These are phyloP conservation scores for Echium plantagineum DNA, from an alignment of 257 asterid species.

Conservation along the genomic window DNA sequence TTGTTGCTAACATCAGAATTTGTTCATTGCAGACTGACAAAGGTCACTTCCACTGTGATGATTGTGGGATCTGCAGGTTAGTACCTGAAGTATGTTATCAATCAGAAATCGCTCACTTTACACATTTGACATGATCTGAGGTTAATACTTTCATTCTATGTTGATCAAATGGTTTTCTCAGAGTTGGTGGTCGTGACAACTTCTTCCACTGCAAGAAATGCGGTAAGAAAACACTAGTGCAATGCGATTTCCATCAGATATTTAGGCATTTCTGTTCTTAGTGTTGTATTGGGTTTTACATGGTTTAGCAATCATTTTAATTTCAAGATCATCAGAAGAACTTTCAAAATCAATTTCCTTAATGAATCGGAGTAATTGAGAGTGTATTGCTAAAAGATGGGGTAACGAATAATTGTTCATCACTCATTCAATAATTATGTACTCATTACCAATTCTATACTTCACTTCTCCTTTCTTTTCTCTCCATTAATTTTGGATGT, in stretches of 20 bases:
- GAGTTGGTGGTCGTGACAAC: slow-evolving; percentile 86
- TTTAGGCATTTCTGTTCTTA: neutral
- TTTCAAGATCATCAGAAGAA: too few relatives aligned
- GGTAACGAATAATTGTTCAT: too few relatives aligned
- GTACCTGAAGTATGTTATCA: slow-evolving; percentile 8
- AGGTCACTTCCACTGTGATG: slow-evolving; percentile 87
- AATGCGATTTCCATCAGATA: neutral
- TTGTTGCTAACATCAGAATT: neutral
- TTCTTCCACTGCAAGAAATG: slow-evolving; percentile 91
- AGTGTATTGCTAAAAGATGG: too few relatives aligned
- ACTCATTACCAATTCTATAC: too few relatives aligned
- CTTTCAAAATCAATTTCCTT: too few relatives aligned
- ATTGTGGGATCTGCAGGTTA: slow-evolving; percentile 97
- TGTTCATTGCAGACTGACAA: slow-evolving; percentile 47
- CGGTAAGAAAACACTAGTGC: slow-evolving; percentile 31
- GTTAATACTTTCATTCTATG: neutral
- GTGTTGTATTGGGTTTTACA: too few relatives aligned
- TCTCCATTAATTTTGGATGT: too few relatives aligned
- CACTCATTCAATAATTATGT: too few relatives aligned
- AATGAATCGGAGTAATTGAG: too few relatives aligned
- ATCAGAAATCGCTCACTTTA: neutral
- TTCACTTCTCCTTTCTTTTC: too few relatives aligned
- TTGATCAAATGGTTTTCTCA: slow-evolving; percentile 12
- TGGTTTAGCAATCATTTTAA: too few relatives aligned
- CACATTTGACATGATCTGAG: neutral